Conservation (phyloP, 2,329 filamentous ascomycete species). For the Chrysoporthe puriensis region DNA sequence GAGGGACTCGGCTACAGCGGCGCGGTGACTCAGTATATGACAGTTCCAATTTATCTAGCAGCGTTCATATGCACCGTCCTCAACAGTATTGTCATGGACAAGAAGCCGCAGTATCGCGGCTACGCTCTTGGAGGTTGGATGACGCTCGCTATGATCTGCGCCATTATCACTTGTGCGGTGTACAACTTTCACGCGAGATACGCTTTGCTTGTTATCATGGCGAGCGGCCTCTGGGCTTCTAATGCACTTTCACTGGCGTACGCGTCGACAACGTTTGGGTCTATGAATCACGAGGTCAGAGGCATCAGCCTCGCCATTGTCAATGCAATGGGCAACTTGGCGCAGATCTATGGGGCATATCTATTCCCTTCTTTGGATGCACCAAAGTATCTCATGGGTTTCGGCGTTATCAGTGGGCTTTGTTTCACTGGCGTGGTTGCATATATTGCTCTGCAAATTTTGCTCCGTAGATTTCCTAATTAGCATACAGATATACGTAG, state of each 20-base stretch:
- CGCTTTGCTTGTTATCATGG: constrained; percentile 58
- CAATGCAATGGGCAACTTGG: constrained; percentile 57
- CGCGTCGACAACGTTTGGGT: constrained; percentile 54
- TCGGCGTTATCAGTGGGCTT: constrained; percentile 31
- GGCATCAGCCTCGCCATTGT: constrained; percentile 56
- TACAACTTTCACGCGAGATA: constrained; percentile 58
- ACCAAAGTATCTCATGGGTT: constrained; percentile 32
- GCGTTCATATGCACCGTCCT: constrained; percentile 53
- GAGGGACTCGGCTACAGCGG: constrained; percentile 53
- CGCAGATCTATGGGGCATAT: constrained; percentile 56
- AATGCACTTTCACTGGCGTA: constrained; percentile 57
- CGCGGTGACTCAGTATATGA: constrained; percentile 54
- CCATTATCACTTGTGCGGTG: constrained; percentile 47
- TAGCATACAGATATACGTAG: background rate
- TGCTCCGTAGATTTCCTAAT: constrained; percentile 10
- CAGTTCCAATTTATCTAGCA: constrained; percentile 55
- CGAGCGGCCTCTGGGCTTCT: constrained; percentile 55
- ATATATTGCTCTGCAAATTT: constrained; percentile 23
- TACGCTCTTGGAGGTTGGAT: constrained; percentile 49
- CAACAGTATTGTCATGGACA: constrained; percentile 53
- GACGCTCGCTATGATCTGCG: constrained; percentile 42
- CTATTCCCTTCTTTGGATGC: constrained; percentile 35
- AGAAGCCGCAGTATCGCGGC: constrained; percentile 48
- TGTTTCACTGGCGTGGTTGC: constrained; percentile 29
- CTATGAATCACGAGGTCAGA: constrained; percentile 52